phyloP scores from a whole-genome alignment of 495 filamentous ascomycete species.

The Aspergillus nidulans region DNA sequence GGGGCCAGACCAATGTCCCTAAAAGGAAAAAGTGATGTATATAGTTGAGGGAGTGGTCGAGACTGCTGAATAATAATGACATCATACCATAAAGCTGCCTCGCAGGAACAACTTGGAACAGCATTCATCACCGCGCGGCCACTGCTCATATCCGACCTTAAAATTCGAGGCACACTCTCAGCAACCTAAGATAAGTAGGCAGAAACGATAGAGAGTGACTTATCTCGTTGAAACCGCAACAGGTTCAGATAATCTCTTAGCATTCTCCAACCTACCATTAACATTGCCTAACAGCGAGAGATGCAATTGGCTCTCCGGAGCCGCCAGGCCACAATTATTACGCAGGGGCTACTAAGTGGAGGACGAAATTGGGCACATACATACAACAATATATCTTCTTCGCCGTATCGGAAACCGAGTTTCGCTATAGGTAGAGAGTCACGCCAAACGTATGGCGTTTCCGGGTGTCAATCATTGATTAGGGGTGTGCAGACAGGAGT shows the following conservation, averaged over 20 bases:
- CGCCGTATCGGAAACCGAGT: neutral
- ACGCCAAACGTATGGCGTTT: neutral
- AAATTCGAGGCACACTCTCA: neutral
- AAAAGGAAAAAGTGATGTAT: neutral
- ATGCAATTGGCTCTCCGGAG: neutral
- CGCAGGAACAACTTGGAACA: neutral
- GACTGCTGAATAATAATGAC: slow-evolving; percentile 21
- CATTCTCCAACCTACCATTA: neutral
- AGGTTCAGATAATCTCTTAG: neutral
- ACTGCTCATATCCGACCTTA: neutral
- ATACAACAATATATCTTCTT: neutral
- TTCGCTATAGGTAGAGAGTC: neutral
- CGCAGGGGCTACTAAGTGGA: neutral
- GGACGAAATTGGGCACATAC: neutral
- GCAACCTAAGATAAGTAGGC: neutral
- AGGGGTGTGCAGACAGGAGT: neutral
- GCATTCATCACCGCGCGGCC: neutral
- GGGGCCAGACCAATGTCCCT: neutral
- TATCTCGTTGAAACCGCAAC: neutral
- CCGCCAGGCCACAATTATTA: neutral
- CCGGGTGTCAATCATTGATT: neutral
- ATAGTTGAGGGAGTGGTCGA: neutral
- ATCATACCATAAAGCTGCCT: slow-evolving; percentile 3
- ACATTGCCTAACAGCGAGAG: neutral
- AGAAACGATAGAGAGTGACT: neutral